Evolutionary conservation across 2,329 filamentous ascomycete genomes (phyloP).

Genomic region (Aspergillus ustus): DNA sequence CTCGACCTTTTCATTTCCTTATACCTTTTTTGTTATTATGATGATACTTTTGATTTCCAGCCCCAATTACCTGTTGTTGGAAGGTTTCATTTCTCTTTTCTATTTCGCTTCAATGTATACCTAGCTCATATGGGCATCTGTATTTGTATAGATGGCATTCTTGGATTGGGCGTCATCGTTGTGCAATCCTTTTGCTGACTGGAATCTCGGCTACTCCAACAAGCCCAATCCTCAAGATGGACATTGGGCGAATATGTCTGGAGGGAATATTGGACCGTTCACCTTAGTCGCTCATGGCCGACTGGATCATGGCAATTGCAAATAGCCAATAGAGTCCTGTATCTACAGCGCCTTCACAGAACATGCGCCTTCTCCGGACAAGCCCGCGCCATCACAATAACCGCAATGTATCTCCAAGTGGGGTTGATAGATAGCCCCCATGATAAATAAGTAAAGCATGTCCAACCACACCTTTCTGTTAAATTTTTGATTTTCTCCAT

Average conservation of each 20-base stretch:
- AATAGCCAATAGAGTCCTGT: constrained; percentile 8
- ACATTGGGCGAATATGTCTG: not conserved
- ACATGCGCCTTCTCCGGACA: constrained; percentile 20
- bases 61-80: not conserved
- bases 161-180: constrained; percentile 15
- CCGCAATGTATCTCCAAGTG: constrained; percentile 43
- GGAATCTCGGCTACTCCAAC: not conserved
- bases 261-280: not conserved
- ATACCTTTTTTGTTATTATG: constrained; percentile 4
- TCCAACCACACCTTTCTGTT: not conserved
- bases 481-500: not conserved
- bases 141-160: constrained; percentile 41
- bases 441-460: not conserved
- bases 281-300: not conserved
- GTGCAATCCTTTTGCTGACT: constrained; percentile 2
- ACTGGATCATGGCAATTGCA: not conserved
- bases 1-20: constrained; percentile 9
- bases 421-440: constrained; percentile 27
- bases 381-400: not conserved
- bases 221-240: not conserved
- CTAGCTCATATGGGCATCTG: constrained; percentile 33
- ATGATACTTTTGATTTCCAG: not conserved
- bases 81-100: constrained; percentile 13
- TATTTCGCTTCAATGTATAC: constrained; percentile 32
- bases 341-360: constrained; percentile 11